Conservation (phyloP, 208 protist species). For the Acanthamoeba healyi region DNA sequence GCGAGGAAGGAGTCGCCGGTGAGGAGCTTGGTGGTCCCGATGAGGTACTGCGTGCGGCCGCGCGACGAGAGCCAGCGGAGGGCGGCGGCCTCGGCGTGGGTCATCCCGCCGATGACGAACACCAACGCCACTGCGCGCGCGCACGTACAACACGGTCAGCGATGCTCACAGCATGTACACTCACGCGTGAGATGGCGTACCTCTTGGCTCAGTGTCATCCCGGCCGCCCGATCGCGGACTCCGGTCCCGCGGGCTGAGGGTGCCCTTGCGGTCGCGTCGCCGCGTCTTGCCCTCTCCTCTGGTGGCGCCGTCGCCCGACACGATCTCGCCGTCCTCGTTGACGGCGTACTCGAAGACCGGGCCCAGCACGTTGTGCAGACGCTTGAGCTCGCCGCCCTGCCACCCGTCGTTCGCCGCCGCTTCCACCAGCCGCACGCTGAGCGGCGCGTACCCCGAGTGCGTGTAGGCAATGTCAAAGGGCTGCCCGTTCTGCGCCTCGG, state of each 20-base stretch:
- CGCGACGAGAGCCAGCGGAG: constrained; percentile 3
- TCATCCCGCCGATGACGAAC: constrained; percentile 43
- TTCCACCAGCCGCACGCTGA: not conserved
- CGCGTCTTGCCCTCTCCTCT: not conserved
- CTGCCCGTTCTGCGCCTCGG: not conserved
- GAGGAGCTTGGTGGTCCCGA: constrained; percentile 5
- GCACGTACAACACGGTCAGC: not conserved
- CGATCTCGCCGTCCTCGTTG: not conserved
- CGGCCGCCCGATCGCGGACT: not conserved
- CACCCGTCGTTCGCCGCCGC: constrained; percentile 15
- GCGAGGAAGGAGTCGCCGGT: not conserved
- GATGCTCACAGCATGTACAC: not conserved
- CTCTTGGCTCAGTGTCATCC: not conserved
- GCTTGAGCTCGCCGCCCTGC: constrained; percentile 27
- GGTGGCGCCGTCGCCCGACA: not conserved
- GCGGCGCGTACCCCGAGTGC: constrained; percentile 22
- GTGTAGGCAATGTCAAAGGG: not conserved
- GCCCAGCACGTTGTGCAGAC: constrained; percentile 21
- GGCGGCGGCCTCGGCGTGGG: constrained; percentile 1
- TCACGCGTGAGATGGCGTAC: not conserved
- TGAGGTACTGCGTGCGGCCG: not conserved
- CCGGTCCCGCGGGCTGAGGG: not conserved
- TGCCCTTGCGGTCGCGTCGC: not conserved
- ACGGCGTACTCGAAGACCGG: constrained; percentile 30
- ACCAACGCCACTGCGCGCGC: constrained; percentile 7